Evolutionary conservation across 2,329 filamentous ascomycete species (phyloP), one percentile per base, ranked within the genome.

Genomic region (Xylaria sp.): DNA sequence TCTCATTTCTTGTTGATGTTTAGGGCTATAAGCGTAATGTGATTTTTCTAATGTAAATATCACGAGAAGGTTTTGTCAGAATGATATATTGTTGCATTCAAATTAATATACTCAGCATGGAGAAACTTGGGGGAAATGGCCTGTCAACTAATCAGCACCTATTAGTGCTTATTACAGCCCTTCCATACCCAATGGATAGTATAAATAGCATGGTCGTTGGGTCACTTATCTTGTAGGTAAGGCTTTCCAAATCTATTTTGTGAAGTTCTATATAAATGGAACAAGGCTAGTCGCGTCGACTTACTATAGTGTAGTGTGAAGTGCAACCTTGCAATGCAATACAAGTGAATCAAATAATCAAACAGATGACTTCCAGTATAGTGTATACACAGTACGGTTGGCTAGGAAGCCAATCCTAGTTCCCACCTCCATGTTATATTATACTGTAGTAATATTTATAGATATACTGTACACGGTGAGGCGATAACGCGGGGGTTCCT

Each of bases 91-190:
- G n/a, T 10, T 28, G 30, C 32, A 34, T 32, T 23, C 30, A 9
- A 56, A 8, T 23, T 25, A 12, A 50, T n/a, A 36, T 13, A 15
- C 48, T 18, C 18, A 39, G 36, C 13, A 48, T 5, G 15, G 13
- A 32, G 53, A 32, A 43, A 52, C n/a, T n/a, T 58, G 15, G n/a
- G n/a, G 8, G 8, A 62, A 25, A 15, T 43, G 34, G 50, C 10
- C 13, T 18, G 48, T 43, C 45, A 39, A 58, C 9, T 18, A 6
- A 43, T 57, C 60, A 63, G 52, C 60, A 41, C 41, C 12, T 15
- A 36, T 65, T 65, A 60, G 63, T 59, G 56, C 63, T 65, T 65
- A 60, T 60, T 20, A 7, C 46, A 2, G 20, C 32, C 32, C 36
- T 45, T 41, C 36, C 36, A 39, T 39, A 46, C 25, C n/a, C 25